Conservation (phyloP, 495 filamentous ascomycete species). For the Rhypophila decipiens region DNA sequence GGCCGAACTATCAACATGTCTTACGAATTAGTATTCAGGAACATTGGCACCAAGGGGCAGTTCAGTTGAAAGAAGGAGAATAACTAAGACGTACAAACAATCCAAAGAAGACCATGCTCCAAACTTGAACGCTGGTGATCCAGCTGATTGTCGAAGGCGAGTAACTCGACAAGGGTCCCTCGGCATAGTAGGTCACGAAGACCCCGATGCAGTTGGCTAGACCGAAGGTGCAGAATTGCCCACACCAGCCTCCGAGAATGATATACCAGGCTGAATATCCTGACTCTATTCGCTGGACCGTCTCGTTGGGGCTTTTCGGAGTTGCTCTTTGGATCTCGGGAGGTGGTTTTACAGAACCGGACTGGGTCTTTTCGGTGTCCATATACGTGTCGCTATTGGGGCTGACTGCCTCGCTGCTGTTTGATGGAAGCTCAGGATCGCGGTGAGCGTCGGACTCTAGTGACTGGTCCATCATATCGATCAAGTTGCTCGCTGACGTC, state of each 20-base stretch:
- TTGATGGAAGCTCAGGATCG: too few species aligned
- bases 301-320: too few species aligned
- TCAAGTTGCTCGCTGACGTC: too few species aligned
- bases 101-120: constrained; percentile 28
- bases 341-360: too few species aligned
- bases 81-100: background rate
- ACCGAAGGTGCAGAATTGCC: constrained; percentile 59
- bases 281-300: too few species aligned
- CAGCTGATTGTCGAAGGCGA: constrained; percentile 47
- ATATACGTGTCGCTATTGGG: too few species aligned
- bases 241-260: constrained; percentile 58
- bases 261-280: constrained; percentile 71
- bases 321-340: too few species aligned
- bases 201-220: constrained; percentile 62
- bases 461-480: too few species aligned
- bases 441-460: too few species aligned
- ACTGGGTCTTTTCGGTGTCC: too few species aligned
- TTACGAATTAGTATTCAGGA: background rate
- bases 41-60: background rate
- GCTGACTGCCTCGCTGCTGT: too few species aligned
- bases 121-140: constrained; percentile 46
- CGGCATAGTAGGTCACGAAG: constrained; percentile 52
- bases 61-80: background rate
- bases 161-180: constrained; percentile 42
- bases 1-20: constrained; percentile 33